Evolutionary conservation across 1,284 basidiomycete species (phyloP).

Genomic region (Agroathelia rolfsii): DNA sequence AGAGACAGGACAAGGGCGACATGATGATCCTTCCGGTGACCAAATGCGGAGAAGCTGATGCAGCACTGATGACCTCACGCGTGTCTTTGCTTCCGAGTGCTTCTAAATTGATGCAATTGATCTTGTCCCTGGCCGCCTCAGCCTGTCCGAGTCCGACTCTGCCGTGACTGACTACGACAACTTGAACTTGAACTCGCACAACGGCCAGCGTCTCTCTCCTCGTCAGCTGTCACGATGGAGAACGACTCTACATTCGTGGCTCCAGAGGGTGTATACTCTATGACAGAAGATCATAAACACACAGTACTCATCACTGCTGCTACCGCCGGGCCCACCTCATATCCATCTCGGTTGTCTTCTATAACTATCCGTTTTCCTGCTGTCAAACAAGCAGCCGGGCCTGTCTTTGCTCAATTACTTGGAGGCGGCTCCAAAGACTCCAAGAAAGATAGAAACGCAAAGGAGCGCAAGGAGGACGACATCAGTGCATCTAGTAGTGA

Average conservation of each 20-base stretch:
- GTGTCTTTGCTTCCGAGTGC: too few relatives aligned
- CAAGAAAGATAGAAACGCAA: conserved; percentile 34
- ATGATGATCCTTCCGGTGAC: too few relatives aligned
- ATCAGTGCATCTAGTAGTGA: conserved; percentile 70
- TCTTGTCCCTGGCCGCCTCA: too few relatives aligned
- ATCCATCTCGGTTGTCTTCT: conserved; percentile 54
- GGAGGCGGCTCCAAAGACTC: conserved; percentile 33
- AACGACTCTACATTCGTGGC: conserved; percentile 75
- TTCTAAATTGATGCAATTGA: too few relatives aligned
- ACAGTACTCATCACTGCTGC: conserved; percentile 35
- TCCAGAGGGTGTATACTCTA: conserved; percentile 78
- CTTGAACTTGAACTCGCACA: too few relatives aligned
- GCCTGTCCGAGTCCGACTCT: too few relatives aligned
- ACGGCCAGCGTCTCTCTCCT: too few relatives aligned
- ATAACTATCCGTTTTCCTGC: conserved; percentile 54
- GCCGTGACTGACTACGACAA: too few relatives aligned
- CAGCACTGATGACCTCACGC: too few relatives aligned
- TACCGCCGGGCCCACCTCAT: conserved; percentile 35
- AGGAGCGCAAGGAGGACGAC: conserved; percentile 59
- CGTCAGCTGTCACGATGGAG: conserved; percentile 40
- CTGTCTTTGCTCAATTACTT: conserved; percentile 57
- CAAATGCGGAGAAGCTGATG: too few relatives aligned
- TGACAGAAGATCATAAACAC: conserved; percentile 77
- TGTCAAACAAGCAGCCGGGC: conserved; percentile 40
- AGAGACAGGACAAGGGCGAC: too few relatives aligned